A percentile compares a stretch with the other conserved stretches of the same genome.
Conservation (phyloP, 768 basidiomycete species). For the Psilocybe cyanescens region DNA sequence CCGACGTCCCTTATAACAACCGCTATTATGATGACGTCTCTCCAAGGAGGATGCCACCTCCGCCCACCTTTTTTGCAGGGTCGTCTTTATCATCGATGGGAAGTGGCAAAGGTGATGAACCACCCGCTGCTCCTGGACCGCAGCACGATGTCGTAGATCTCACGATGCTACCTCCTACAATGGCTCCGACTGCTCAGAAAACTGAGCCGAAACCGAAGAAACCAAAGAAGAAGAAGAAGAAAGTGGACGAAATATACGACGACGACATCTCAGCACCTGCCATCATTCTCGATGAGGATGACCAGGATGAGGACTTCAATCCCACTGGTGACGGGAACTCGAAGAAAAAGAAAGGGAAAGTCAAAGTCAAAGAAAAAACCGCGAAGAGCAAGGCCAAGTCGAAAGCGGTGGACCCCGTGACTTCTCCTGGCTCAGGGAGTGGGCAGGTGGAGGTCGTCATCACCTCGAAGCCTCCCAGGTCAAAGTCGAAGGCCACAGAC, state of each 20-base stretch:
- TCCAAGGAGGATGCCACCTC: slow-evolving; percentile 28
- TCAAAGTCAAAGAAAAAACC: slow-evolving; percentile 16
- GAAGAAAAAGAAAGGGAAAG: slow-evolving; percentile 19
- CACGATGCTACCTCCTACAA: slow-evolving; percentile 31
- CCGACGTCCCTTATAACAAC: slow-evolving; percentile 12
- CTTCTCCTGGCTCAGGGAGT: background rate
- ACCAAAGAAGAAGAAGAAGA: slow-evolving; percentile 30
- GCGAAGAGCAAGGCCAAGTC: slow-evolving; percentile 20
- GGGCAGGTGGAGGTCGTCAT: slow-evolving; percentile 29
- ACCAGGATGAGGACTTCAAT: slow-evolving; percentile 28
- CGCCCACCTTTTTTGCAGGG: slow-evolving; percentile 50
- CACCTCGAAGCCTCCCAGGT: slow-evolving; percentile 18
- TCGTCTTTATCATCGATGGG: slow-evolving; percentile 41
- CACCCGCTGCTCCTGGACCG: background rate
- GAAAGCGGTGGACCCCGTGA: slow-evolving; percentile 6
- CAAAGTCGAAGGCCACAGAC: slow-evolving; percentile 26
- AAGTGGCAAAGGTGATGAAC: slow-evolving; percentile 3
- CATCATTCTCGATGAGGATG: slow-evolving; percentile 27
- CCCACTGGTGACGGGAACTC: slow-evolving; percentile 20
- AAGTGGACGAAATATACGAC: background rate
- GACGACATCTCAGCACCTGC: background rate
- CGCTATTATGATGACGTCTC: slow-evolving; percentile 2
- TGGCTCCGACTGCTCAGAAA: slow-evolving; percentile 6
- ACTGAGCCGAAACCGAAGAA: slow-evolving; percentile 29
- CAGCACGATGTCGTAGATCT: slow-evolving; percentile 31